Evolutionary conservation across 2,329 filamentous ascomycete genomes (phyloP), one percentile per base, ranked within the genome.

Genomic region (Claviceps arundinis): DNA sequence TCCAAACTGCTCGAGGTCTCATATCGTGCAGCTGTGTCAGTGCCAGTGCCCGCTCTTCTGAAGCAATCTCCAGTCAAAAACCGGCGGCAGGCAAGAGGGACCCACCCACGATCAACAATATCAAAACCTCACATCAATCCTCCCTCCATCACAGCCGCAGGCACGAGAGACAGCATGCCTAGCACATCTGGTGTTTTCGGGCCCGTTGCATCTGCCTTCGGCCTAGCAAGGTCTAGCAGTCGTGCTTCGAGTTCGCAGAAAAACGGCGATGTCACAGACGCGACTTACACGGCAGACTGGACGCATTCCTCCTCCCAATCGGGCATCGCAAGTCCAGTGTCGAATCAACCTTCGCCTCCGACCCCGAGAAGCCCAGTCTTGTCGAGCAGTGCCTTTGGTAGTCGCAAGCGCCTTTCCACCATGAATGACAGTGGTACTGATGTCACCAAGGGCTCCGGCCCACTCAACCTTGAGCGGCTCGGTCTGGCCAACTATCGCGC

Each of bases 131-230:
- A 17, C 17, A 17, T 5, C n/a, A 22, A 8, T 30, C 22, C 22
- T 22, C 22, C 8, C 19, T 40, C 38, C 38, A 47, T 34, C 46
- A 19, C 17, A 4, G n/a, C 34, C 5, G n/a, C 46, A 37, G 14
- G n/a, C 34, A 26, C 40, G 37, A 8, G 38, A 14, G 37, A 14
- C 43, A 37, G 40, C 53, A 68, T 66, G 65, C 64, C 65, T 55
- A 55, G 56, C 54, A 54, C 60, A 41, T 56, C 59, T 34, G 62
- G 59, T 41, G 61, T 64, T 50, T 50, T 64, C 24, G 62, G 59
- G 55, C 64, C 65, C 44, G 57, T 66, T 41, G 58, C 61, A 49
- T 67, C 65, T 34, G 66, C 65, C 47, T 67, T 68, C 57, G 65
- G 66, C 52, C 53, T 67, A 34, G 58, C 64, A 19, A 53, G 62